Evolutionary conservation across 1,139 yeast genomes (phyloP), one percentile per base, ranked within the genome.

Genomic region (Geotrichum phurueaensis): DNA sequence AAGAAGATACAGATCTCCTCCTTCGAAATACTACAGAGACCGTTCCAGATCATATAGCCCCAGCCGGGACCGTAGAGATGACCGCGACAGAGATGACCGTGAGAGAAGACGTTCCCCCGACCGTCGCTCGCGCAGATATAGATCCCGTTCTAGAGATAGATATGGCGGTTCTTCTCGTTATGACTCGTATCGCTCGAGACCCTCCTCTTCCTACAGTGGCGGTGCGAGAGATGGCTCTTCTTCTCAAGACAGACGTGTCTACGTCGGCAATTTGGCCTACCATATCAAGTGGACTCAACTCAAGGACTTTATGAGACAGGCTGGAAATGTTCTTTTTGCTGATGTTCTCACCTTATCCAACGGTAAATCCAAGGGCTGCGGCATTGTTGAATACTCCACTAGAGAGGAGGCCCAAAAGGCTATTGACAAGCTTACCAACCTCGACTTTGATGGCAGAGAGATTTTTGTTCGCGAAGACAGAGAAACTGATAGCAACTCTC

Each of bases 321-420:
- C 86, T 51, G 96, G 96, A 64, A 82, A 81, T 47, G 89, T 94
- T 57, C 81, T 87, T 22, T 83, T 90, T 66, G 96, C 97, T 1
- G 97, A 92, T 72, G 87, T 94, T 60, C 87, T 92, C 61, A 85
- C 87, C n/a, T 81, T 83, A 61, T 82, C 87, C 67, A 96, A 96
- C 60, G 89, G 89, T 69, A 87, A 92, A 62, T 76, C 73, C 79
- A 95, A 77, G 92, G 99, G 76, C n/a, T 73, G 77, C 60, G 78
- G 79, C 57, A 89, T 97, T 22, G 97, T 94, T 50, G 98, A 94
- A 73, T 94, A 87, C 70, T 78, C 84, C 15, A 78, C 79, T 58
- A 78, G 81, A 61, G 86, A 82, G 25, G 89, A 85, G 62, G 98
- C 92, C 2, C 81, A 80, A 60, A 80, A 78, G 48, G 98, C 98